A percentile compares a stretch with the other conserved stretches of the same genome.
phyloP scores from a whole-genome alignment of 2,329 filamentous ascomycete genomes.

The Sclerotinia spermophila region DNA sequence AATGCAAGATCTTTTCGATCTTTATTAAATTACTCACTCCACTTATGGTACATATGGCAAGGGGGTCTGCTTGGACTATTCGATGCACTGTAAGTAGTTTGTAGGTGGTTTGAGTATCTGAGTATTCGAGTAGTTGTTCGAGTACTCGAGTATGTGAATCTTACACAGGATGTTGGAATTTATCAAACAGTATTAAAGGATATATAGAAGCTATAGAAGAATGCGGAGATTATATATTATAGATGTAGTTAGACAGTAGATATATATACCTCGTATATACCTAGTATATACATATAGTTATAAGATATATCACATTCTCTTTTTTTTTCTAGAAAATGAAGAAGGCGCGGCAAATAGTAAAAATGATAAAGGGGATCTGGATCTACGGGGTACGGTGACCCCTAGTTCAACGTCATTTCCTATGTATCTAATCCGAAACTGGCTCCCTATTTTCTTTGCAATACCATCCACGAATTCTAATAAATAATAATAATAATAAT shows the following conservation, averaged over 20 bases:
- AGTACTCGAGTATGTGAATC: no score
- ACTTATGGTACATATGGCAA: not conserved
- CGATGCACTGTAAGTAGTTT: not conserved
- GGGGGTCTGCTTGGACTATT: not conserved
- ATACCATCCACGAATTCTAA: not conserved
- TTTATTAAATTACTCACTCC: not conserved
- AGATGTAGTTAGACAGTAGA: no score
- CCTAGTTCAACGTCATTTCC: slow-evolving; percentile 5
- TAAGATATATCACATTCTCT: not conserved
- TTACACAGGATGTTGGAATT: no score
- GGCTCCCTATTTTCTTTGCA: not conserved
- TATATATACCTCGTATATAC: not conserved
- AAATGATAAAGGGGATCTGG: not conserved
- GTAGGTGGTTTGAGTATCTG: not conserved
- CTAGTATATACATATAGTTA: not conserved
- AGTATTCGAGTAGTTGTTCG: no score
- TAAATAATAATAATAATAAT: not conserved
- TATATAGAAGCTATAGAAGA: no score
- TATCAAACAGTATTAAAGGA: no score
- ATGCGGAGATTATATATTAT: not conserved
- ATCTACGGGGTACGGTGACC: not conserved
- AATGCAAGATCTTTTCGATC: slow-evolving; percentile 9
- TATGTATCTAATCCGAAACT: not conserved
- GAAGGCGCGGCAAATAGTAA: not conserved
- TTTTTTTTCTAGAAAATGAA: not conserved